These are phyloP conservation scores for Mycena floridula DNA, from an alignment of 768 basidiomycete species.

Conservation along the genomic window DNA sequence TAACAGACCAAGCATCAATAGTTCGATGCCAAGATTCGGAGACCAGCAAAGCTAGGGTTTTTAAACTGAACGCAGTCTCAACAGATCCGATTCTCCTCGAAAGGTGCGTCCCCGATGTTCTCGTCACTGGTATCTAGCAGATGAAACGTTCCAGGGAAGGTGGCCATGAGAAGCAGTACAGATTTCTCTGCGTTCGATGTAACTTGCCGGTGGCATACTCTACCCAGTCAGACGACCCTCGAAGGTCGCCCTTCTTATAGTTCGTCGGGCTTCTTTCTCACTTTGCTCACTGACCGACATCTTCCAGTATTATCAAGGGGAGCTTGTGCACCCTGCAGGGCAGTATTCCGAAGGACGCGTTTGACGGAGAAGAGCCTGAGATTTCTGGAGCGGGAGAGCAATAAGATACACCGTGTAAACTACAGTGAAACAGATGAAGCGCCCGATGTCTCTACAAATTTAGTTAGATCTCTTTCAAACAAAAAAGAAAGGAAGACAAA, in stretches of 20 bases:
- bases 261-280: too few species aligned
- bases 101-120: slow-evolving; percentile 44
- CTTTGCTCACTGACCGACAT: too few species aligned
- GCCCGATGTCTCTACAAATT: neutral
- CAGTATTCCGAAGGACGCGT: slow-evolving; percentile 78
- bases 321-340: slow-evolving; percentile 88
- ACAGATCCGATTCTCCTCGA: slow-evolving; percentile 71
- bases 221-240: slow-evolving; percentile 72
- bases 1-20: slow-evolving; percentile 76
- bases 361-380: slow-evolving; percentile 49
- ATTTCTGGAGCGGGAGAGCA: slow-evolving; percentile 1
- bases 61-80: slow-evolving; percentile 79
- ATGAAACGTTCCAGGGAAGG: slow-evolving; percentile 35
- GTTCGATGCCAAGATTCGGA: slow-evolving; percentile 67
- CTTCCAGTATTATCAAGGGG: too few species aligned
- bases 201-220: slow-evolving; percentile 66
- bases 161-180: slow-evolving; percentile 72
- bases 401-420: neutral
- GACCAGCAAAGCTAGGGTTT: slow-evolving; percentile 55
- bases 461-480: too few species aligned
- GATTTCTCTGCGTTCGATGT: slow-evolving; percentile 66
- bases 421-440: neutral
- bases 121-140: neutral
- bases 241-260: too few species aligned
- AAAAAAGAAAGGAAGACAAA: too few species aligned